Evolutionary conservation across 83 land plant species (phyloP), one percentile per base, ranked within the genome.

Genomic region (Picea mariana): DNA sequence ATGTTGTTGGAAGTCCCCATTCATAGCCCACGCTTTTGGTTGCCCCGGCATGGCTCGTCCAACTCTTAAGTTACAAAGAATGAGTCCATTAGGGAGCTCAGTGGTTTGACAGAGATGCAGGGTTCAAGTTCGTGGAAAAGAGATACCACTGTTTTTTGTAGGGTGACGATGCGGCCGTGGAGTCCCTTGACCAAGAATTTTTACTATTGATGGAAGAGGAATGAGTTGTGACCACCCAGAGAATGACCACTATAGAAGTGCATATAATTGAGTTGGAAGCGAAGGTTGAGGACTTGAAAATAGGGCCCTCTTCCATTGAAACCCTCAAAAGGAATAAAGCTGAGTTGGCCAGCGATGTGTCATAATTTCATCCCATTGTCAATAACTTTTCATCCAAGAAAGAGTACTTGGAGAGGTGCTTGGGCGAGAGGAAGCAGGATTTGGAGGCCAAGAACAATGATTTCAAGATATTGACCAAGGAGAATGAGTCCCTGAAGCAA

Each of bases 1-100:
- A 85, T 17, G 87, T 93, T 13, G 94, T 93, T 23, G 87, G 90
- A 62, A 90, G 94, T 12, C 99, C 97, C 0, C 93, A 91, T 75
- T 79, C 92, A 0, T 96, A 95, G 97, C 96, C 96, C 15, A 21
- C 84, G 16, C 77, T 93, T 38, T 87, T 94, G 42, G 97, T 93
- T 12, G 88, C 87, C 11, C 90, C 95, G 18, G 82, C 83, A 58
- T 95, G 98, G 98, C 86, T 93, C 49, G 92, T 91, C 4, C 91
- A 93, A 82, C 40, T 89, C 34, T 55, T 60, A 61, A 26, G 44
- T n/a, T 16, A 64, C 66, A 52, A 83, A 0, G 26, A 80, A 58
- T 42, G 16, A 40, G 12, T 21, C 1, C 52, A 78, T 24, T 81
- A 67, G 9, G 78, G 52, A 40, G 66, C 80, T 6, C 38, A 59